Evolutionary conservation across 2,329 filamentous ascomycete genomes (phyloP).

Genomic region (Lomentospora prolificans): DNA sequence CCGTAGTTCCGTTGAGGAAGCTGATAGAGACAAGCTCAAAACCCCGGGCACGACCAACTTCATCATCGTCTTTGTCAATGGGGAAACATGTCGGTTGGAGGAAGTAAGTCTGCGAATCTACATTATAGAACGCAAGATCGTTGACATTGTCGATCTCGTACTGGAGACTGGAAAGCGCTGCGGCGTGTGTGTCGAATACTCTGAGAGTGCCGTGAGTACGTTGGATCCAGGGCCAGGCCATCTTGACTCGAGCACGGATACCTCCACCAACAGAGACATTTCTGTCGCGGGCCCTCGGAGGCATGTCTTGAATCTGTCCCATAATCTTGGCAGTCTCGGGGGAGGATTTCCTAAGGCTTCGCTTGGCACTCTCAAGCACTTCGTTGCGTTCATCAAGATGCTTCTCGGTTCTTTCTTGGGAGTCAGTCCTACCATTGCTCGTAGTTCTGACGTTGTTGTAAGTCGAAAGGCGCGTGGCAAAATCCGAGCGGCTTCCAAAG

Average conservation of each 20-base stretch:
- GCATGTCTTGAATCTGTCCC: not conserved
- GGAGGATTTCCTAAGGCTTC: not conserved
- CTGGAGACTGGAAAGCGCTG: not conserved
- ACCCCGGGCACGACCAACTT: not conserved
- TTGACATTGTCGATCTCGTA: not conserved
- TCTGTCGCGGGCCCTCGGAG: not conserved
- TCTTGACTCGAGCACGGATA: not conserved
- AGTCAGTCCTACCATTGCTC: not conserved
- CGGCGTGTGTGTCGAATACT: constrained; percentile 3
- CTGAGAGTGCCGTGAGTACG: not conserved
- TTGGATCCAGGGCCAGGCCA: constrained; percentile 6
- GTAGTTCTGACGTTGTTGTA: not conserved
- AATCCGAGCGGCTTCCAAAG: not conserved
- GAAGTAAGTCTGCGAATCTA: not conserved
- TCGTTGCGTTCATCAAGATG: not conserved
- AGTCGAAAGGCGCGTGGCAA: not conserved
- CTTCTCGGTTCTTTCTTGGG: not conserved
- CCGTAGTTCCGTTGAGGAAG: not conserved
- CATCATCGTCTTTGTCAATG: not conserved
- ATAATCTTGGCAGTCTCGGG: not conserved
- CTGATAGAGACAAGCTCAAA: not conserved
- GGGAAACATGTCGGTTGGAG: constrained; percentile 1
- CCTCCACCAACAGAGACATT: not conserved
- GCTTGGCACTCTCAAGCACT: not conserved
- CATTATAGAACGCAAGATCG: constrained; percentile 5